phyloP scores from a whole-genome alignment of 2,329 filamentous ascomycete species.

The Sarocladium oryzae region DNA sequence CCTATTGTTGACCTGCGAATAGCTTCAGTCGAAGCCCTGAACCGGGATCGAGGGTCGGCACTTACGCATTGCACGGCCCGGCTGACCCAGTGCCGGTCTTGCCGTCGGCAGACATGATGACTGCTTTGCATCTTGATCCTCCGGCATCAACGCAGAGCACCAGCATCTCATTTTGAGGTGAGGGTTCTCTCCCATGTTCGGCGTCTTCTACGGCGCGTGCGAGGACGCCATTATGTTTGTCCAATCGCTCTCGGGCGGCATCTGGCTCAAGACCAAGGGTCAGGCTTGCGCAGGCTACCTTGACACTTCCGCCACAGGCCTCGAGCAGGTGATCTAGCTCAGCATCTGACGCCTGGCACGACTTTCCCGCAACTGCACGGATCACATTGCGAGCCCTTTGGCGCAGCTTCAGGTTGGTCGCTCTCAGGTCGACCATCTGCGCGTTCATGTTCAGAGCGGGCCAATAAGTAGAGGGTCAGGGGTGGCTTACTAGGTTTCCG shows the following conservation, averaged over 20 bases:
- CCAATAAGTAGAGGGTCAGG: background rate
- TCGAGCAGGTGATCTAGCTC: slow-evolving; percentile 15
- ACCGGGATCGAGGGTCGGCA: background rate
- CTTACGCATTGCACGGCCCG: slow-evolving; percentile 29
- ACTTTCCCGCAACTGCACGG: slow-evolving; percentile 13
- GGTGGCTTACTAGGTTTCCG: slow-evolving; percentile 12
- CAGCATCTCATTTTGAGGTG: background rate
- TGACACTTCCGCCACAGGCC: slow-evolving; percentile 13
- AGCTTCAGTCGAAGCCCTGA: slow-evolving; percentile 11
- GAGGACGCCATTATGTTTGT: slow-evolving; percentile 14
- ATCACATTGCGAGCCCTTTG: slow-evolving; percentile 19
- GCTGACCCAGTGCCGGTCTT: slow-evolving; percentile 22
- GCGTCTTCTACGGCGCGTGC: slow-evolving; percentile 14
- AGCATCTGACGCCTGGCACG: slow-evolving; percentile 14
- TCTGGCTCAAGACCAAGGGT: slow-evolving; percentile 5
- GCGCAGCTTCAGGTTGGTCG: slow-evolving; percentile 30
- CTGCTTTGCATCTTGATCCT: slow-evolving; percentile 35
- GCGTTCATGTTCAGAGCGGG: background rate
- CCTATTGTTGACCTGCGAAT: slow-evolving; percentile 18
- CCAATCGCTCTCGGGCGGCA: slow-evolving; percentile 15
- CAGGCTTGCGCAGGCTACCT: background rate
- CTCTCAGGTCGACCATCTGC: slow-evolving; percentile 20
- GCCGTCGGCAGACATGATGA: slow-evolving; percentile 21
- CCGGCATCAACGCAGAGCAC: slow-evolving; percentile 35
- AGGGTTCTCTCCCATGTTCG: too few relatives aligned